Percentiles rank a stretch among this genome's conserved stretches.
phyloP scores from a whole-genome alignment of 2,329 filamentous ascomycete species.

The Ceratocystis alfenasii region DNA sequence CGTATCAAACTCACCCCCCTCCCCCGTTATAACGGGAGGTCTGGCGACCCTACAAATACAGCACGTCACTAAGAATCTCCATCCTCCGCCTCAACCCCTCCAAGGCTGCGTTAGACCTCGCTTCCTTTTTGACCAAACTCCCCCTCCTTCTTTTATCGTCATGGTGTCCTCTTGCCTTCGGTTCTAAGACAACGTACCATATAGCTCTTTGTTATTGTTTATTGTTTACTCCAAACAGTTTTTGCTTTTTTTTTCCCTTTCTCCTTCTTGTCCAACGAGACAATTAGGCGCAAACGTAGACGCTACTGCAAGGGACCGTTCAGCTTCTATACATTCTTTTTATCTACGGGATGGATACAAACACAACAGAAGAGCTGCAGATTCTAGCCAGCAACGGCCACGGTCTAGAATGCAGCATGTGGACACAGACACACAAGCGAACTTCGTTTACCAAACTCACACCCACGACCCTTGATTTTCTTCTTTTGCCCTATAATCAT shows the following conservation, averaged over 20 bases:
- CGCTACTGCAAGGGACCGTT: conserved; percentile 10
- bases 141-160: not conserved
- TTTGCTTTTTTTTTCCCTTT: not conserved
- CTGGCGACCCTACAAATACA: not conserved
- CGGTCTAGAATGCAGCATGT: not conserved
- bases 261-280: not conserved
- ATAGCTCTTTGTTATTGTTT: not conserved
- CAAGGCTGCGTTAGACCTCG: not conserved
- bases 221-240: not conserved
- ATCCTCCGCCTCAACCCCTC: not conserved
- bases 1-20: not conserved
- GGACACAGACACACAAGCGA: not conserved
- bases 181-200: not conserved
- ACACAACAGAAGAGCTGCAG: not conserved
- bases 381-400: not conserved
- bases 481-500: not conserved
- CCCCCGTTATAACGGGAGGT: not conserved
- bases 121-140: not conserved
- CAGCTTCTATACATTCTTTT: not conserved
- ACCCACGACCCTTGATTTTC: not conserved
- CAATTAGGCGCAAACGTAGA: not conserved
- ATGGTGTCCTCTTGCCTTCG: not conserved
- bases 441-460: not conserved
- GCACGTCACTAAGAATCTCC: not conserved
- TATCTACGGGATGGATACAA: not conserved